Evolutionary conservation across 441 rosid species (phyloP).

Genomic region (Corymbia citriodora): DNA sequence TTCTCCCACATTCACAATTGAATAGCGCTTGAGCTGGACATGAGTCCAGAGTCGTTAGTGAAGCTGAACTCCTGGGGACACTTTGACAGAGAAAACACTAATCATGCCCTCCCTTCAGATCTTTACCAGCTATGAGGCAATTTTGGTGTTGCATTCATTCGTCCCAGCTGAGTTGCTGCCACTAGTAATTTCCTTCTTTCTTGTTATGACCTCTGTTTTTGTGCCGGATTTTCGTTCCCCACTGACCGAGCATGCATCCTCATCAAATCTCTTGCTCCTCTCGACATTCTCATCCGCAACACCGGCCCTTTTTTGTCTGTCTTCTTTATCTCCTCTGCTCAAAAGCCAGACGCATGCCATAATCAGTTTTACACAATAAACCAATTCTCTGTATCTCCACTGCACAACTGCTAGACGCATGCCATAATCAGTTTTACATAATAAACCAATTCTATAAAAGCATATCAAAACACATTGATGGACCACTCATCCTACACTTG

Average conservation of each 20-base stretch:
- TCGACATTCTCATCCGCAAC: conserved; percentile 31
- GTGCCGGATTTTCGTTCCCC: not conserved
- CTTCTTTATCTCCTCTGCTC: conserved; percentile 49
- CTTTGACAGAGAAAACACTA: not conserved
- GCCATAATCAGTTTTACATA: not conserved
- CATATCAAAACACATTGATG: not conserved
- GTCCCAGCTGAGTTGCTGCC: not conserved
- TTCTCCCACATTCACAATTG: not conserved
- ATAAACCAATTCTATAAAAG: not conserved
- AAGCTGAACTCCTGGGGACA: not conserved
- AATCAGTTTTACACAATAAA: not conserved
- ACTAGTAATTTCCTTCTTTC: not conserved
- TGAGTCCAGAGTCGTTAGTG: not conserved
- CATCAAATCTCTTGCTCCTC: conserved; percentile 29
- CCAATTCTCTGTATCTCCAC: conserved; percentile 36
- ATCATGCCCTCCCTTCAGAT: not conserved
- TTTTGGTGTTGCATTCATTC: not conserved
- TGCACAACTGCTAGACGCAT: conserved; percentile 3
- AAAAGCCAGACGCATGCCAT: not conserved
- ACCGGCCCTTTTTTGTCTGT: conserved; percentile 15
- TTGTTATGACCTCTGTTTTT: not conserved
- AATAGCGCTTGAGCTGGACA: not conserved
- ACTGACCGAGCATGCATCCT: conserved; percentile 21
- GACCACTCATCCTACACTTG: not conserved
- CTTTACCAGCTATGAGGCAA: not conserved